Percentiles rank a stretch among this genome's conserved stretches.
Conservation (phyloP, 2,329 filamentous ascomycete species). For the Periconia sp. region DNA sequence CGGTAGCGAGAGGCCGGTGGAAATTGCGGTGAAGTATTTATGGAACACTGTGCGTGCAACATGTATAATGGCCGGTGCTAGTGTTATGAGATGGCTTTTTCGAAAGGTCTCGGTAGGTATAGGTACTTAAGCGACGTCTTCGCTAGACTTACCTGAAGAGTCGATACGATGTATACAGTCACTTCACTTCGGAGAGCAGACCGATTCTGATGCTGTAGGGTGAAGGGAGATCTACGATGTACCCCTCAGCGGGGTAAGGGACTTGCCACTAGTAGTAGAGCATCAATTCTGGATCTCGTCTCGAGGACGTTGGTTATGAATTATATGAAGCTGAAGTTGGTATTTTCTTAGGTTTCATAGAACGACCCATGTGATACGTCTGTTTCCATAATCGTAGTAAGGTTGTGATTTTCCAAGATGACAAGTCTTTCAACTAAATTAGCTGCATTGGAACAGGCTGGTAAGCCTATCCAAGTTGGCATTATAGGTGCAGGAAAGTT, state of each 20-base stretch:
- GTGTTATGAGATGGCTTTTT: background rate
- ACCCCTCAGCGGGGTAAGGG: constrained; percentile 11
- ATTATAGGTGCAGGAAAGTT: constrained; percentile 57
- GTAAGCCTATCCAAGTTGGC: constrained; percentile 40
- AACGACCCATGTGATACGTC: too few species aligned
- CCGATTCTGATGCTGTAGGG: background rate
- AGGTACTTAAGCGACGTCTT: background rate
- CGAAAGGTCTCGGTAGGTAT: constrained; percentile 3
- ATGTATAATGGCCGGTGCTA: constrained; percentile 3
- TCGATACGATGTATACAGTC: background rate
- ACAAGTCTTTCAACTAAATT: constrained; percentile 22
- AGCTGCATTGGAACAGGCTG: constrained; percentile 15
- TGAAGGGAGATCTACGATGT: background rate
- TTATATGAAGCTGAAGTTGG: background rate
- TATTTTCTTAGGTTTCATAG: too few species aligned
- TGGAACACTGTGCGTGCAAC: constrained; percentile 7
- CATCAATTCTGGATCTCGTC: constrained; percentile 3
- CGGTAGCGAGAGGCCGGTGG: constrained; percentile 15
- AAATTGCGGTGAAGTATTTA: constrained; percentile 6
- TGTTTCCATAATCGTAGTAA: too few species aligned
- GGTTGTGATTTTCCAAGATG: constrained; percentile 9
- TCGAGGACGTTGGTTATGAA: background rate
- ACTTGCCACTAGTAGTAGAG: too few species aligned
- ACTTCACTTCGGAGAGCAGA: background rate
- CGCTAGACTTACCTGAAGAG: background rate